A percentile compares a stretch with the other conserved stretches of the same genome.
Conservation (phyloP, 2,329 filamentous ascomycete species). For the Achaetomium macrosporum region DNA sequence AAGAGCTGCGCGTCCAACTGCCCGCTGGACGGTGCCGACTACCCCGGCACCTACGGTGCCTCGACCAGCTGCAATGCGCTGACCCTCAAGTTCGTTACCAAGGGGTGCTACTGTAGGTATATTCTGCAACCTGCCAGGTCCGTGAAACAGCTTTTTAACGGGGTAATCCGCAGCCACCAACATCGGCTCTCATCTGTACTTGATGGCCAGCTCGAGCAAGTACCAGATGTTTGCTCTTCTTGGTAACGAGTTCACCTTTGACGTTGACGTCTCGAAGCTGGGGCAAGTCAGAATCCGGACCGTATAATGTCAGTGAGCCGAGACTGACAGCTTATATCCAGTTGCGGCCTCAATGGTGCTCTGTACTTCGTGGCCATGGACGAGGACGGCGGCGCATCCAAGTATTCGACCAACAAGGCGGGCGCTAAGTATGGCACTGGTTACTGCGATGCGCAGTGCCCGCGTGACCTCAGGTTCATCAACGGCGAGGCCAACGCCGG, state of each 20-base stretch:
- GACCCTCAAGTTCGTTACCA: conserved; percentile 53
- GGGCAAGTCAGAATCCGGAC: conserved; percentile 20
- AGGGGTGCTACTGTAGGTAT: conserved; percentile 34
- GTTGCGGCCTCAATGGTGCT: conserved; percentile 67
- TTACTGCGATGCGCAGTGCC: conserved; percentile 49
- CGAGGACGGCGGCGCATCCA: conserved; percentile 47
- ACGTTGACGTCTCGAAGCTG: conserved; percentile 63
- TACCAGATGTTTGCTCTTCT: conserved; percentile 61
- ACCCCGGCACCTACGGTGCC: conserved; percentile 48
- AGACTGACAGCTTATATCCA: conserved; percentile 36
- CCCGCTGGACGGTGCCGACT: conserved; percentile 49
- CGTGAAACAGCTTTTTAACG: background rate
- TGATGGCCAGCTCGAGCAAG: conserved; percentile 54
- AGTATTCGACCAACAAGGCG: conserved; percentile 45
- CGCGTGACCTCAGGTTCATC: conserved; percentile 52
- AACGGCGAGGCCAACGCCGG: conserved; percentile 49
- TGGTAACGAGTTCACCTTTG: conserved; percentile 65
- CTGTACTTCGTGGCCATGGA: conserved; percentile 62
- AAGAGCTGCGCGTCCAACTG: conserved; percentile 44
- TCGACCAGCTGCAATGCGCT: conserved; percentile 46
- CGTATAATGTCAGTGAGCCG: background rate
- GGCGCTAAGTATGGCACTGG: conserved; percentile 53
- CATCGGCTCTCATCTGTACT: conserved; percentile 54
- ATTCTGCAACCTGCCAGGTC: fast-evolving
- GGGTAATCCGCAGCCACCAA: conserved; percentile 33